Conservation (phyloP, 371 early-diverging fungal genomes). For the Mucor mucedo region DNA sequence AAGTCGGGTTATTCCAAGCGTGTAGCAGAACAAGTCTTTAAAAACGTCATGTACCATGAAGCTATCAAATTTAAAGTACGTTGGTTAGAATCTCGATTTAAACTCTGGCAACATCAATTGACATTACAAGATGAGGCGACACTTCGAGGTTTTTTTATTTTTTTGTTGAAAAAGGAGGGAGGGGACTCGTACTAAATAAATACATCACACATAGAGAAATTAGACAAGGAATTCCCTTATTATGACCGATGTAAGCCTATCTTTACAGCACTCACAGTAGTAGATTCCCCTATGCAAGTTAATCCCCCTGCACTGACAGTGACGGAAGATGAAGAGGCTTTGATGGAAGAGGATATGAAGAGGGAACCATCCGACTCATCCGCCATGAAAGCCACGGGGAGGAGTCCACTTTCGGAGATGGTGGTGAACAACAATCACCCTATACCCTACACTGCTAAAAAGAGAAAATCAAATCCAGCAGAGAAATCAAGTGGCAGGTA, state of each 20-base stretch:
- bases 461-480: too few species aligned
- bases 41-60: constrained; percentile 41
- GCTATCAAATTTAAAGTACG: constrained; percentile 49
- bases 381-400: too few species aligned
- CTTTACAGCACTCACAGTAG: constrained; percentile 13
- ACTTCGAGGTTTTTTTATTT: background rate
- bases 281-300: constrained; percentile 10
- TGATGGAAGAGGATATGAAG: too few species aligned
- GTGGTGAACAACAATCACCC: too few species aligned
- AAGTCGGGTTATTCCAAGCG: constrained; percentile 42
- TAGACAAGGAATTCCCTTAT: constrained; percentile 43
- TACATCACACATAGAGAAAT: constrained; percentile 25
- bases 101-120: constrained; percentile 28
- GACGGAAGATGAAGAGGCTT: too few species aligned
- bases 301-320: constrained; percentile 4
- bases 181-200: background rate
- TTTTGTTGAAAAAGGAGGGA: too few species aligned
- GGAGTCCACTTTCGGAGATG: too few species aligned
- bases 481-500: too few species aligned
- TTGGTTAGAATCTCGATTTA: constrained; percentile 41
- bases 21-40: constrained; percentile 39
- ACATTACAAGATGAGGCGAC: constrained; percentile 17
- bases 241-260: constrained; percentile 40
- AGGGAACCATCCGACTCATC: too few species aligned
- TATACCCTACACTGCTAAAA: too few species aligned